A percentile compares a stretch with the other conserved stretches of the same genome.
These are phyloP conservation scores for Wickerhamiella pararugosa DNA, from an alignment of 1,139 yeast species.

Conservation along the genomic window DNA sequence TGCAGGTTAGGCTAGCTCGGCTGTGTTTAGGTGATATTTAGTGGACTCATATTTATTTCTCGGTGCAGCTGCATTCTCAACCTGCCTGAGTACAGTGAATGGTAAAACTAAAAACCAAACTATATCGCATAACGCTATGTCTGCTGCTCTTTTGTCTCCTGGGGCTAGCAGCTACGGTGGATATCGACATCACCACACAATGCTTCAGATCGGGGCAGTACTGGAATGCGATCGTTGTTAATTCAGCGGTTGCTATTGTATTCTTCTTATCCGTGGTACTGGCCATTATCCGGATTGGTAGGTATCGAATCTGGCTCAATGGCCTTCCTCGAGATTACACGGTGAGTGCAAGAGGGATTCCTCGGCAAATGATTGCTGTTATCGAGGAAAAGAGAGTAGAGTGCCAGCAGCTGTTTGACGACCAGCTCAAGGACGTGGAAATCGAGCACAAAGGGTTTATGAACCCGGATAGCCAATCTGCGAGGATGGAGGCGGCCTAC, in stretches of 20 bases:
- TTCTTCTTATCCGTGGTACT: conserved; percentile 35
- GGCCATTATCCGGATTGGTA: conserved; percentile 39
- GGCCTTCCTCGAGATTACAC: conserved; percentile 68
- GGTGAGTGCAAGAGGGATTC: conserved; percentile 54
- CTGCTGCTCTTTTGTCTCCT: too few relatives aligned
- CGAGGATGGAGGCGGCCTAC: conserved; percentile 34
- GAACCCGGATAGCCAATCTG: conserved; percentile 26
- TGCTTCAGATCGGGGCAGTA: conserved; percentile 43
- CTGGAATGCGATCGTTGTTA: conserved; percentile 59
- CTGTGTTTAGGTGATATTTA: too few relatives aligned
- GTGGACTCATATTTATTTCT: too few relatives aligned
- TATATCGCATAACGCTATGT: too few relatives aligned
- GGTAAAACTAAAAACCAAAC: too few relatives aligned
- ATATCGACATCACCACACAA: conserved; percentile 56
- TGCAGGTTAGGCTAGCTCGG: too few relatives aligned
- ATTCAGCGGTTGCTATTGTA: conserved; percentile 53
- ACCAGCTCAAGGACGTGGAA: conserved; percentile 17
- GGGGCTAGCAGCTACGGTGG: too few relatives aligned
- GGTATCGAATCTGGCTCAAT: conserved; percentile 41
- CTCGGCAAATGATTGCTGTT: conserved; percentile 31
- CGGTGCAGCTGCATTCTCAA: too few relatives aligned
- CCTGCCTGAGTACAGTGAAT: too few relatives aligned
- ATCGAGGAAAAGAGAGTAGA: conserved; percentile 32
- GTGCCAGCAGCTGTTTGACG: conserved; percentile 35
- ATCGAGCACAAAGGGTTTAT: conserved; percentile 54